Conservation (phyloP, 1,139 yeast genomes). For the Lodderomyces oxycetoniae region DNA sequence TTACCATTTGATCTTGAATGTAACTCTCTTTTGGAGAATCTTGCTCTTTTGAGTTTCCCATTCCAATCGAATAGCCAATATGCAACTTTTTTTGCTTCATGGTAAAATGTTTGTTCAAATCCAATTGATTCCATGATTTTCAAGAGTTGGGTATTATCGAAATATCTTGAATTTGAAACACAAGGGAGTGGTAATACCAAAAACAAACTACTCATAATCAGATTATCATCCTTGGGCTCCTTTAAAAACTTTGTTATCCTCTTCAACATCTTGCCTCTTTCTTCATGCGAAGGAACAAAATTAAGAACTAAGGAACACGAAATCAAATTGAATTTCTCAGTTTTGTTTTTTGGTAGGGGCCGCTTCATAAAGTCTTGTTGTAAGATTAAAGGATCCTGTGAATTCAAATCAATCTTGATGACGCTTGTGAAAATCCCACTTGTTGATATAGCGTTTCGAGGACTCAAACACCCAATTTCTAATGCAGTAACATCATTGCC, state of each 20-base stretch:
- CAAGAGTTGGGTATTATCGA: conserved; percentile 41
- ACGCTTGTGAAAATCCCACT: conserved; percentile 45
- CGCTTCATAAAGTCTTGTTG: conserved; percentile 84
- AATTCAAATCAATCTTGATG: conserved; percentile 70
- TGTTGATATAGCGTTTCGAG: conserved; percentile 64
- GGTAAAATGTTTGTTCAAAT: conserved; percentile 40
- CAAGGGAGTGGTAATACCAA: conserved; percentile 89
- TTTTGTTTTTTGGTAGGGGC: conserved; percentile 47
- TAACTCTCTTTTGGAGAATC: conserved; percentile 42
- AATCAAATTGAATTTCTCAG: conserved; percentile 55
- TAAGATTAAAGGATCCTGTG: conserved; percentile 66
- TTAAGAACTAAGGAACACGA: conserved; percentile 85
- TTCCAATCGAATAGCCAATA: conserved; percentile 65
- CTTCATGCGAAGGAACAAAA: conserved; percentile 70
- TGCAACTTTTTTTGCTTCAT: conserved; percentile 69
- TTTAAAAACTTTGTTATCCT: conserved; percentile 57
- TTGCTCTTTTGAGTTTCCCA: conserved; percentile 19
- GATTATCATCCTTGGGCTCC: conserved; percentile 19
- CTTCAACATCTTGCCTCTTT: conserved; percentile 72
- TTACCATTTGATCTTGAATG: conserved; percentile 53
- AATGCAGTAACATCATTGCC: conserved; percentile 43
- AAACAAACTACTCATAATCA: conserved; percentile 43
- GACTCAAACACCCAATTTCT: conserved; percentile 79
- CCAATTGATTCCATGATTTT: conserved; percentile 58
- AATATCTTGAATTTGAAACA: conserved; percentile 73